Evolutionary conservation across 306 rosid genomes (phyloP).

Genomic region (Ochetophila trinervis): DNA sequence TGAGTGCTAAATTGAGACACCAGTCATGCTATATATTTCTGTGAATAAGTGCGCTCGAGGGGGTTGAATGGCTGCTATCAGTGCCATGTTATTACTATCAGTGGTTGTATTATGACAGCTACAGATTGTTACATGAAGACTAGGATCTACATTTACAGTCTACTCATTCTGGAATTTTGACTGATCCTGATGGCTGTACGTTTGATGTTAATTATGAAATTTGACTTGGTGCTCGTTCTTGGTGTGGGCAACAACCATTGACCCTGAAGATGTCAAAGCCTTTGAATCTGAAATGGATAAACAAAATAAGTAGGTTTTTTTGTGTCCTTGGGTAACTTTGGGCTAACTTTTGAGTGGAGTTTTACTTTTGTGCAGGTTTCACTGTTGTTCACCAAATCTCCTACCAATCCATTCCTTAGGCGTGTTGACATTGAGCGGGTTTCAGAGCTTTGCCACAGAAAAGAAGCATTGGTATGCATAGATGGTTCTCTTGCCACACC

Average conservation of each 20-base stretch:
- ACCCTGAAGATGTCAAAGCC: conserved; percentile 74
- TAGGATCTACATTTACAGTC: conserved; percentile 54
- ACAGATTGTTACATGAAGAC: conserved; percentile 96
- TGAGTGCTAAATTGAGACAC: not conserved
- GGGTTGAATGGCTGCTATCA: conserved; percentile 95
- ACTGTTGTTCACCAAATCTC: conserved; percentile 90
- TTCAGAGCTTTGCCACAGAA: conserved; percentile 78
- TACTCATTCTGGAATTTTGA: not conserved
- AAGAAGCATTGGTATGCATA: conserved; percentile 82
- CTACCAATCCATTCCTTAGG: conserved; percentile 93
- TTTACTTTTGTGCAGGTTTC: conserved; percentile 60
- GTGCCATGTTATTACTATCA: conserved; percentile 69
- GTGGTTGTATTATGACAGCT: conserved; percentile 87
- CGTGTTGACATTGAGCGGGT: conserved; percentile 89
- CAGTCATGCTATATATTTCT: conserved; percentile 7
- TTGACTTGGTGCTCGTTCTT: conserved; percentile 1
- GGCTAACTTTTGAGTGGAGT: not conserved
- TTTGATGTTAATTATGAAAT: conserved; percentile 2
- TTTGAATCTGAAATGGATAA: conserved; percentile 70
- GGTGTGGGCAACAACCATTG: conserved; percentile 71
- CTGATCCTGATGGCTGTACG: not conserved
- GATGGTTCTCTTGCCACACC: conserved; percentile 99
- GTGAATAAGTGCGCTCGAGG: conserved; percentile 76
- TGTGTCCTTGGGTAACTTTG: not conserved
- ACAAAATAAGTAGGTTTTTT: conserved; percentile 19